A percentile compares a stretch with the other conserved stretches of the same genome.
These are phyloP conservation scores for Didymella lethalis DNA, from an alignment of 2,329 filamentous ascomycete species.

Conservation along the genomic window DNA sequence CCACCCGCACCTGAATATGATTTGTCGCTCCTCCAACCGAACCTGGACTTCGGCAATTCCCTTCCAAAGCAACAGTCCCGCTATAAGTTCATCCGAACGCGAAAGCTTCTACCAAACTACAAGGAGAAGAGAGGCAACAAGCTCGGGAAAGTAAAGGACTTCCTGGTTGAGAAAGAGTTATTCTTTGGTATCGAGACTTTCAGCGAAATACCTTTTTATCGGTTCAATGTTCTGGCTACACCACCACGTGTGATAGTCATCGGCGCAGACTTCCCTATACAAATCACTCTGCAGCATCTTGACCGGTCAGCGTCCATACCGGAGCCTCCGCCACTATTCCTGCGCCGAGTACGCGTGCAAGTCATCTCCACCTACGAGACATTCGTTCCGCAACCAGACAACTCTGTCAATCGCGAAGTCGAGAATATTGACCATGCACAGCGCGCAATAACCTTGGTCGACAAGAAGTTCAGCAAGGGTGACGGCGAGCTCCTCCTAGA, in stretches of 20 bases:
- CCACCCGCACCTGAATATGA: conserved; percentile 28
- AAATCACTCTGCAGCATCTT: conserved; percentile 33
- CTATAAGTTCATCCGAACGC: conserved; percentile 35
- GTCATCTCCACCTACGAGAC: conserved; percentile 25
- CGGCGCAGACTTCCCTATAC: conserved; percentile 26
- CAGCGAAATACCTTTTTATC: conserved; percentile 32
- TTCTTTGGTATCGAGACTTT: conserved; percentile 32
- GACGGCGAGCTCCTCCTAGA: conserved; percentile 29
- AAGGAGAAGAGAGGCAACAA: conserved; percentile 30
- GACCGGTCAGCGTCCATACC: conserved; percentile 37
- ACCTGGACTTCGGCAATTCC: conserved; percentile 24
- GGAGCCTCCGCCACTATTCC: conserved; percentile 31
- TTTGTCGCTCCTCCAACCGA: conserved; percentile 26
- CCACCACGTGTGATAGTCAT: conserved; percentile 33
- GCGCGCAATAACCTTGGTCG: conserved; percentile 25
- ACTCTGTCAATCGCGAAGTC: conserved; percentile 10
- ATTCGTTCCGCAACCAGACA: conserved; percentile 25
- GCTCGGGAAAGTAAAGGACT: conserved; percentile 32
- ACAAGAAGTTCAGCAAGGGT: conserved; percentile 28
- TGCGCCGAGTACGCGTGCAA: conserved; percentile 37
- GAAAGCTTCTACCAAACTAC: conserved; percentile 31
- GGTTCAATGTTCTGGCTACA: conserved; percentile 35
- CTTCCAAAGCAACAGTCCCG: conserved; percentile 30
- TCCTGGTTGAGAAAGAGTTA: conserved; percentile 32
- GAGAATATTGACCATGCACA: conserved; percentile 18